Evolutionary conservation across 139 green algal genomes (phyloP), one percentile per base, ranked within the genome.

Genomic region (Picocystis salinarum): DNA sequence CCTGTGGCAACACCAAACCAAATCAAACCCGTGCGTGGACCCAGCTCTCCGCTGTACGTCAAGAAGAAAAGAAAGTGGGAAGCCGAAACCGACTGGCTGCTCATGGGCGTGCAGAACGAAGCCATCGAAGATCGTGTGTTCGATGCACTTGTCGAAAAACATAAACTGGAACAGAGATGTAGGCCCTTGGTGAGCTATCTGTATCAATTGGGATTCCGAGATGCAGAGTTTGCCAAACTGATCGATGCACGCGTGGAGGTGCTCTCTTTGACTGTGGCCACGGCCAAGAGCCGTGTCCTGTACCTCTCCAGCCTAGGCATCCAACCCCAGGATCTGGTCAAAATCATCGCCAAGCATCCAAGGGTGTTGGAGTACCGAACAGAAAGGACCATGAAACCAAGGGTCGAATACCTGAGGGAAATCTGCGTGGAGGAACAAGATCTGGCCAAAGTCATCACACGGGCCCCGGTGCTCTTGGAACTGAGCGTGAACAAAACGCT

Each of bases 311-410:
- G 39, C 12, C 6, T 67, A 7, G 58, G 58, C 17, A 44, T 67
- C 10, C 27, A 39, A 6, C 12, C 9, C 17, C 23, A 15, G 9
- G 48, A 53, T 13, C 40, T 81, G 28, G 30, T 26, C 23, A 70
- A 75, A 37, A 42, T 80, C 25, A 42, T 80, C 5, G 31, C 50
- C 19, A 63, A 64, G 23, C 63, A 64, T 34, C 71, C 71, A 3
- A 46, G 61, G 22, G 54, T 77, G n/a, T 33, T 68, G 26, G 59
- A 74, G 49, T 64, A 74, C 26, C 34, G 44, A 17, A 42, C 34
- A 3, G 62, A 74, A 28, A 42, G 54, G 48, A 67, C 62, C 4
- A 17, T 73, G 18, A 46, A 52, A 4, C 53, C 61, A 4, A 52
- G 64, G 17, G 49, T 82, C 2, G 46, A 62, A 5, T 81, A 76